Conservation (phyloP, 768 basidiomycete genomes). For the Leucosporidium yakuticum region DNA sequence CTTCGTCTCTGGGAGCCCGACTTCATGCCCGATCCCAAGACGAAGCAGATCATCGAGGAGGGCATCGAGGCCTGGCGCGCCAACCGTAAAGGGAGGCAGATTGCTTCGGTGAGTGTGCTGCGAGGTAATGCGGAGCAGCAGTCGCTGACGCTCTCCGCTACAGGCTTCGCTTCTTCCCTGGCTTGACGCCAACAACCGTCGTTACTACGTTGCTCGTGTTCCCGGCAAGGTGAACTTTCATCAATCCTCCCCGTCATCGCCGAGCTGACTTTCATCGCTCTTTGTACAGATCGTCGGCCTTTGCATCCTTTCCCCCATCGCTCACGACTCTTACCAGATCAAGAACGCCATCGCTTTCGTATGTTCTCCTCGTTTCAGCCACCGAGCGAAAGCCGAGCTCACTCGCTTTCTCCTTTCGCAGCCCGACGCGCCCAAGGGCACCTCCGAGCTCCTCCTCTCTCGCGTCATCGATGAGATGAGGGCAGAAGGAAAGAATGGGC, state of each 20-base stretch:
- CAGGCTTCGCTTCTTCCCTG: conserved; percentile 25
- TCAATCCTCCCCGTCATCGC: not conserved
- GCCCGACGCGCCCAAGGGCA: conserved; percentile 28
- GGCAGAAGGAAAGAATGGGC: conserved; percentile 16
- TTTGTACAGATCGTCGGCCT: conserved; percentile 12
- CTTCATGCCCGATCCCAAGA: conserved; percentile 7
- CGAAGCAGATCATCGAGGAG: conserved; percentile 40
- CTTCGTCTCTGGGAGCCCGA: conserved; percentile 16
- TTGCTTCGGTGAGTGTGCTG: conserved; percentile 23
- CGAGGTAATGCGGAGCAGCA: not conserved
- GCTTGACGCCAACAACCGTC: conserved; percentile 24
- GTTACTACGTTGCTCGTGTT: conserved; percentile 29
- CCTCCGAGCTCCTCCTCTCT: conserved; percentile 23
- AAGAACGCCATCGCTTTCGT: conserved; percentile 34
- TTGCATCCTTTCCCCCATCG: conserved; percentile 27
- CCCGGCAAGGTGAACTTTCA: not conserved
- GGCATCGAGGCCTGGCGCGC: conserved; percentile 25
- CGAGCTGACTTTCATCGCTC: not conserved
- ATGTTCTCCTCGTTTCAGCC: not conserved
- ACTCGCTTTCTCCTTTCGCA: not conserved
- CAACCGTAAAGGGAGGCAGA: conserved; percentile 24
- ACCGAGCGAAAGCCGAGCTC: not conserved
- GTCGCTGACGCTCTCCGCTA: not conserved
- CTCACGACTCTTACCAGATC: conserved; percentile 25
- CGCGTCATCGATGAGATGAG: conserved; percentile 28